Conservation (phyloP, 1,139 yeast genomes). For the Zygosaccharomyces sapae region DNA sequence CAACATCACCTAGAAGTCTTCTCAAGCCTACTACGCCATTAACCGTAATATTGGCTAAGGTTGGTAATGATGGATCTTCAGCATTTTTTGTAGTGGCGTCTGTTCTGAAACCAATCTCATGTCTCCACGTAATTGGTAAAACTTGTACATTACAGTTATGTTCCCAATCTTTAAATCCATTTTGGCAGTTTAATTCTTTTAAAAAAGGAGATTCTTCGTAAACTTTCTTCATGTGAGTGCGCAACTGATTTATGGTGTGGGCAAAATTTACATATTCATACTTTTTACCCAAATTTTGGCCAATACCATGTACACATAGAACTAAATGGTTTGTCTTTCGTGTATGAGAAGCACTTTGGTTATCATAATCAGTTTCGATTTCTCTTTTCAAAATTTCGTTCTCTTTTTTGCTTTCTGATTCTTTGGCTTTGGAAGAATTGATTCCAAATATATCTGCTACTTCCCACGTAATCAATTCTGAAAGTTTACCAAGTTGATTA, state of each 20-base stretch:
- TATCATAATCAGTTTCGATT: constrained; percentile 51
- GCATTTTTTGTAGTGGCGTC: constrained; percentile 32
- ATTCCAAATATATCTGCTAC: constrained; percentile 20
- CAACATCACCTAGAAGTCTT: constrained; percentile 76
- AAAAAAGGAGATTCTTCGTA: constrained; percentile 46
- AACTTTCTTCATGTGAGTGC: constrained; percentile 59
- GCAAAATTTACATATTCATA: constrained; percentile 82
- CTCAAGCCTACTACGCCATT: constrained; percentile 76
- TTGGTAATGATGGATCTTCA: constrained; percentile 45
- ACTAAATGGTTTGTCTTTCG: constrained; percentile 74
- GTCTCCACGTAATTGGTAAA: constrained; percentile 75
- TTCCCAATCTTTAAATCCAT: constrained; percentile 30
- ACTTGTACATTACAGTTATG: constrained; percentile 66
- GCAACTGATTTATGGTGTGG: constrained; percentile 70
- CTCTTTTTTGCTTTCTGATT: constrained; percentile 29
- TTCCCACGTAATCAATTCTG: constrained; percentile 26
- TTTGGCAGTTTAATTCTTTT: constrained; percentile 34
- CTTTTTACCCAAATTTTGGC: constrained; percentile 77
- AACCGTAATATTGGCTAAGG: constrained; percentile 69
- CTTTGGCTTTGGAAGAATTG: constrained; percentile 15
- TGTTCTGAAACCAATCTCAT: constrained; percentile 60
- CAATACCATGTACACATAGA: constrained; percentile 89
- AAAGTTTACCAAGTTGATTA: constrained; percentile 19
- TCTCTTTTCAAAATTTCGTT: constrained; percentile 41
- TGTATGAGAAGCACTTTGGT: constrained; percentile 33